Base-by-base conservation (phyloP, 106 monocot genomes). In the Agapanthus africanus region DNA sequence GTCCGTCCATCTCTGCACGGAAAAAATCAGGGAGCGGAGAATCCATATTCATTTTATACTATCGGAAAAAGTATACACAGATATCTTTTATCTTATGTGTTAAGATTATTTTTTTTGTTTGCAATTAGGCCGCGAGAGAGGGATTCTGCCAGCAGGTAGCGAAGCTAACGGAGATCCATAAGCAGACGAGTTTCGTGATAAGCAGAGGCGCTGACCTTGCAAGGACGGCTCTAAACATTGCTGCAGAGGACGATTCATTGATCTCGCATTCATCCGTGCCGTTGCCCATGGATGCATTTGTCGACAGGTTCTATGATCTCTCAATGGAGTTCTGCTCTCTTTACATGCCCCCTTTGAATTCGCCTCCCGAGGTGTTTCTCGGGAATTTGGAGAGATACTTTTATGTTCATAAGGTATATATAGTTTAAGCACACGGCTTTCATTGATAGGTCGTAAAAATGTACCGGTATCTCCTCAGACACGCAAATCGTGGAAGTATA, bases 241-340 rank as follows among this genome's bases (percentile, higher is more conserved):
- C 79, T 6, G 85, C 82, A 21, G 88, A 89, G 82, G 88, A 89
- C 50, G 88, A 89, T 46, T 82, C 88, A 10, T 70, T 89, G 32
- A 68, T 85, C 19, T 89, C 88, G 15, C 85, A 85, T 35, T 82
- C 88, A 14, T 85, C 85, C 2, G 85, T 82, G 40, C 74, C 79
- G 47, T 74, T 89, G 7, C 88, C 88, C 0, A 82, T 85, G 37
- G 85, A 81, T 11, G 65, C 78, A 0, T 89, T 77, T 65, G 27
- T 88, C 60, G 70, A 69, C 27, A 56, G 85, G 39, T 67, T 89
- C 41, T 79, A 77, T 32, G 77, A 79, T 27, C 84, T 89, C 41
- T 89, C 83, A 16, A 72, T 75, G 71, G 87, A 59, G 3, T 88
- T 84, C 74, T 84, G 78, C 75, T 69, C 77, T 19, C 66, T 54